Conservation (phyloP, 345 rosid genomes). For the Lagerstroemia speciosa region DNA sequence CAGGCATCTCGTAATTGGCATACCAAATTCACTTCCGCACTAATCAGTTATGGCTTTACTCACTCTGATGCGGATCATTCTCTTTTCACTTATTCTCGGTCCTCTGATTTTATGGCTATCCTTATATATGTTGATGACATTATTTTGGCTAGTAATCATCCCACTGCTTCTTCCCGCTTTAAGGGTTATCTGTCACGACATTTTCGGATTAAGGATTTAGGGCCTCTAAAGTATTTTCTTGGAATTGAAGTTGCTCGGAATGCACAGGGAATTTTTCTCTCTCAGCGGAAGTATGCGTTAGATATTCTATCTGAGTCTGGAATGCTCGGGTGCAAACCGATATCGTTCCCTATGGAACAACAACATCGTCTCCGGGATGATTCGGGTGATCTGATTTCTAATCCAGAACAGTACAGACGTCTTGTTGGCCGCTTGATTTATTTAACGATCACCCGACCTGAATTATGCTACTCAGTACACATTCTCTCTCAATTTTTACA, state of each 20-base stretch:
- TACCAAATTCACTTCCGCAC: not conserved
- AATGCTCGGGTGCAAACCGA: not conserved
- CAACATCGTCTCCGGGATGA: not conserved
- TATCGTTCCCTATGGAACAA: not conserved
- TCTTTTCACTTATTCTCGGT: not conserved
- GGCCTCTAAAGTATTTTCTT: not conserved
- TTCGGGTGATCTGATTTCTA: accelerated
- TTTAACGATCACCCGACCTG: not conserved
- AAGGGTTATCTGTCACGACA: not conserved
- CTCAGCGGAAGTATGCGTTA: not conserved
- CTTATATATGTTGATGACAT: not conserved
- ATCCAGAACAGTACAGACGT: not conserved
- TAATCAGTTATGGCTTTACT: not conserved
- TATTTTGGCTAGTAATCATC: not conserved
- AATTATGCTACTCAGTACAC: not conserved
- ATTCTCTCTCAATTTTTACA: too few species aligned
- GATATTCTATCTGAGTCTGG: not conserved
- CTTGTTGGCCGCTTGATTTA: not conserved
- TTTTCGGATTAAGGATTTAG: not conserved
- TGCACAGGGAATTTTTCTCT: not conserved
- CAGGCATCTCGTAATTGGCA: not conserved
- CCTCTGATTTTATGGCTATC: not conserved
- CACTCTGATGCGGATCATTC: not conserved
- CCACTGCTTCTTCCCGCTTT: not conserved
- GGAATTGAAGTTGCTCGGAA: not conserved